Percentiles rank a stretch among this genome's conserved stretches.
Evolutionary conservation across 495 filamentous ascomycete species (phyloP).

Genomic region (Penicillium nucicola): DNA sequence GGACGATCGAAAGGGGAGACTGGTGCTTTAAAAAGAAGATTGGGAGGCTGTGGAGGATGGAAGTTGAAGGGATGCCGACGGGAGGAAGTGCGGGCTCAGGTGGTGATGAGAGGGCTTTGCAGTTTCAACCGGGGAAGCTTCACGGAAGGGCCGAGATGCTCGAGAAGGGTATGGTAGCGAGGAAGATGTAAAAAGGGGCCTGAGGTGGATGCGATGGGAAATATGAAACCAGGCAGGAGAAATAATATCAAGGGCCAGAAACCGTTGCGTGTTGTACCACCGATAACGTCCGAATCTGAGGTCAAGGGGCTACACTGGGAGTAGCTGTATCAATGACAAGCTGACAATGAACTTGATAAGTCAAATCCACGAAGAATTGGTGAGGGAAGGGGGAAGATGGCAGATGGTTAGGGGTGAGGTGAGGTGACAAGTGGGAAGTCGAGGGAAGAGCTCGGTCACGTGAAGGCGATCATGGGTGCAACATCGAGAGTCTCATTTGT

Average conservation of each 20-base stretch:
- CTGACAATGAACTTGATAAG: background rate
- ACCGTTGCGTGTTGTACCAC: slow-evolving; percentile 4
- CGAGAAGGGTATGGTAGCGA: slow-evolving; percentile 10
- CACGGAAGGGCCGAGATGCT: slow-evolving; percentile 11
- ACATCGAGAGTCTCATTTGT: background rate
- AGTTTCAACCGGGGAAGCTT: slow-evolving; percentile 15
- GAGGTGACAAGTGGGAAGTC: background rate
- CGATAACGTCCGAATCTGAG: slow-evolving; percentile 6
- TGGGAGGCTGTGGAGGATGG: slow-evolving; percentile 37
- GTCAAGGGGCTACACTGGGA: background rate
- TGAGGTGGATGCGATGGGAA: slow-evolving; percentile 23
- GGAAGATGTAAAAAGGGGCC: slow-evolving; percentile 12
- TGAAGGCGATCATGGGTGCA: too few species aligned
- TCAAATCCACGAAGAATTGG: too few species aligned
- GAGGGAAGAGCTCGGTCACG: too few species aligned
- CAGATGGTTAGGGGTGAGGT: background rate
- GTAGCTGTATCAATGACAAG: background rate
- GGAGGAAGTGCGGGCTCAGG: slow-evolving; percentile 27
- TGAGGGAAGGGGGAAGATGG: background rate
- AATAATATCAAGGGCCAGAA: slow-evolving; percentile 9
- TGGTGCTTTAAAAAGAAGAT: slow-evolving; percentile 38
- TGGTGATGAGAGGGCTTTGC: slow-evolving; percentile 13
- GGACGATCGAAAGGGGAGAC: slow-evolving; percentile 43
- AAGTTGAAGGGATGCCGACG: slow-evolving; percentile 23
- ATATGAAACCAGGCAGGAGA: slow-evolving; percentile 19